phyloP scores from a whole-genome alignment of 345 rosid species.

The Eutrema japonicum region DNA sequence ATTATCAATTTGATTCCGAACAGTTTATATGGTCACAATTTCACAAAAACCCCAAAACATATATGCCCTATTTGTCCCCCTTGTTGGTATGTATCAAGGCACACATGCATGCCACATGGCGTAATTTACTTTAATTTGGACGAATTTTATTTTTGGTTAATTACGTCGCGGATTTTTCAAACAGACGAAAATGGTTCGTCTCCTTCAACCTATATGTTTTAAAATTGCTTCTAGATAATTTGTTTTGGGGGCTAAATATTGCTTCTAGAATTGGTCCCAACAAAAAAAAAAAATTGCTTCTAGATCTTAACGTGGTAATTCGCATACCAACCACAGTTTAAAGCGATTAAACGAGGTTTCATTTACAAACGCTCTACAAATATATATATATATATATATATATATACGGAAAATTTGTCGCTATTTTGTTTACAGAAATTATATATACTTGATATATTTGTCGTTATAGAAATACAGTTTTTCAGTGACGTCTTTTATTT shows the following conservation, averaged over 20 bases:
- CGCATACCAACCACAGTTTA: not conserved
- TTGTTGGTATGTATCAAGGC: conserved; percentile 31
- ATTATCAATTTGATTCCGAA: conserved; percentile 29
- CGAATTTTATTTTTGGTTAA: not conserved
- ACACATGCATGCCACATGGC: conserved; percentile 37
- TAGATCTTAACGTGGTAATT: conserved; percentile 11
- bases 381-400: not conserved
- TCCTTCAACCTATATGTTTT: not conserved
- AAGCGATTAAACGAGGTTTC: not conserved
- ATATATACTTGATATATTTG: not conserved
- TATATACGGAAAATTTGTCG: not conserved
- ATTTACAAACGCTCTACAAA: not conserved
- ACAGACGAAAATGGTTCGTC: conserved; percentile 2
- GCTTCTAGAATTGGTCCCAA: conserved; percentile 9
- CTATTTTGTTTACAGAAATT: not conserved
- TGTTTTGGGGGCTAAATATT: not conserved
- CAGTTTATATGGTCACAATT: conserved; percentile 41
- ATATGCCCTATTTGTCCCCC: conserved; percentile 45
- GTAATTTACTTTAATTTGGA: not conserved
- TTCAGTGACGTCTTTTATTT: not conserved
- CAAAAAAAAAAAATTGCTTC: not conserved
- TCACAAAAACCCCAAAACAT: conserved; percentile 43
- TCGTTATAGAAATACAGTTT: not conserved
- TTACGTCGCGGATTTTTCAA: conserved; percentile 17
- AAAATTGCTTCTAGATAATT: conserved; percentile 9